A percentile compares a stretch with the other conserved stretches of the same genome.
Conservation (phyloP, 208 protist species). For the Acanthamoeba castellanii region DNA sequence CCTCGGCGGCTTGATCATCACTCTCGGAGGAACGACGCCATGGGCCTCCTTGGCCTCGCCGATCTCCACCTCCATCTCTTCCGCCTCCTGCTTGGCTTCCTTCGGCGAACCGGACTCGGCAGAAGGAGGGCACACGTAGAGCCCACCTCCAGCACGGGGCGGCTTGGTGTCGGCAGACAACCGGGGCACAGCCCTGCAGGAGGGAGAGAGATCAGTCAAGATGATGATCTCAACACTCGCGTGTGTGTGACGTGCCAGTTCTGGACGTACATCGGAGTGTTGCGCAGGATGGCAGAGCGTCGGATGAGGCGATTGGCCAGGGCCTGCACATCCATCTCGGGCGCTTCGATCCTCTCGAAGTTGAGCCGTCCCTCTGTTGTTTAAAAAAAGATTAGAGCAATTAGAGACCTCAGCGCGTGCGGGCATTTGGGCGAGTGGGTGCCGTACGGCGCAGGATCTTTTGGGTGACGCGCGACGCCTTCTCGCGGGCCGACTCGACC, state of each 20-base stretch:
- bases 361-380: slow-evolving; percentile 25
- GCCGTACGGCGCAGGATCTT: slow-evolving; percentile 40
- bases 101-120: background rate
- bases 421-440: background rate
- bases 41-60: too few relatives aligned
- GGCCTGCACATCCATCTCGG: slow-evolving; percentile 2
- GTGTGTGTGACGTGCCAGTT: background rate
- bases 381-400: too few relatives aligned
- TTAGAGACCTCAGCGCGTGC: background rate
- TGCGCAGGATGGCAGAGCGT: slow-evolving; percentile 26
- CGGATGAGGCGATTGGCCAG: slow-evolving; percentile 30
- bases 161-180: background rate
- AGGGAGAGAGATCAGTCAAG: background rate
- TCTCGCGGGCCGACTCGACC: background rate
- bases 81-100: background rate
- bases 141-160: background rate
- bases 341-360: slow-evolving; percentile 41
- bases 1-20: too few relatives aligned
- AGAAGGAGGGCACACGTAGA: background rate
- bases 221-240: background rate
- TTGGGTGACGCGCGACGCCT: slow-evolving; percentile 45
- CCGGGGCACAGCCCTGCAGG: slow-evolving; percentile 1
- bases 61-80: too few relatives aligned
- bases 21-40: too few relatives aligned
- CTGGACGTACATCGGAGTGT: slow-evolving; percentile 1